Conservation (phyloP, 2,329 filamentous ascomycete genomes). For the Lachnellula arida region DNA sequence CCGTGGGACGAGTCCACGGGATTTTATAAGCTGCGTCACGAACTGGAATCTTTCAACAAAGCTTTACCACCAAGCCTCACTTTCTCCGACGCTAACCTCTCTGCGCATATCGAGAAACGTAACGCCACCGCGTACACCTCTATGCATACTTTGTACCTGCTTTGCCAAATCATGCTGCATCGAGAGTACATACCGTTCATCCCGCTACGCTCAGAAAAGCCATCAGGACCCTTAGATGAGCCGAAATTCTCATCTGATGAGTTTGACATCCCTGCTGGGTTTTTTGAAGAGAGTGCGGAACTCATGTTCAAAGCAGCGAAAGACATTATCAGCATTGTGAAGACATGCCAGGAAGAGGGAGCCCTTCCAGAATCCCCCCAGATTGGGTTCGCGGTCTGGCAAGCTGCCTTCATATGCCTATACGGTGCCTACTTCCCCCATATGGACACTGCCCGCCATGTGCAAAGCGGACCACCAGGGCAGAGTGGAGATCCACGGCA, state of each 20-base stretch:
- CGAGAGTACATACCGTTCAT: constrained; percentile 65
- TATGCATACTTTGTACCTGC: constrained; percentile 60
- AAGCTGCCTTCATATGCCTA: constrained; percentile 59
- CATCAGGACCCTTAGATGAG: constrained; percentile 54
- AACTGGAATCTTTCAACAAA: constrained; percentile 49
- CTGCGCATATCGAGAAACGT: constrained; percentile 59
- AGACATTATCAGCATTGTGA: constrained; percentile 60
- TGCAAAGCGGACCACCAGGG: constrained; percentile 37
- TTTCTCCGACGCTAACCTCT: constrained; percentile 57
- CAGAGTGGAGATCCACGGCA: not conserved
- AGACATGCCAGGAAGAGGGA: constrained; percentile 54
- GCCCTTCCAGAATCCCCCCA: constrained; percentile 62
- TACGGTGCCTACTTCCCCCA: constrained; percentile 64
- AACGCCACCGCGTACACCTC: constrained; percentile 61
- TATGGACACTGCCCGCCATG: constrained; percentile 58
- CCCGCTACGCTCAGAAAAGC: constrained; percentile 47
- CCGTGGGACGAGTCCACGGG: constrained; percentile 55
- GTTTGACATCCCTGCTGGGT: constrained; percentile 45
- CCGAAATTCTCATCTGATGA: constrained; percentile 47
- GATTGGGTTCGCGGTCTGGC: constrained; percentile 63
- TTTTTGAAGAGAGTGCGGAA: constrained; percentile 59
- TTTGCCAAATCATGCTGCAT: constrained; percentile 65
- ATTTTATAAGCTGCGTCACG: constrained; percentile 49
- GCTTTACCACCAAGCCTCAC: constrained; percentile 49
- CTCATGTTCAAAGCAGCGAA: constrained; percentile 58